Conservation (phyloP, 306 rosid genomes). For the Quercus alba region DNA sequence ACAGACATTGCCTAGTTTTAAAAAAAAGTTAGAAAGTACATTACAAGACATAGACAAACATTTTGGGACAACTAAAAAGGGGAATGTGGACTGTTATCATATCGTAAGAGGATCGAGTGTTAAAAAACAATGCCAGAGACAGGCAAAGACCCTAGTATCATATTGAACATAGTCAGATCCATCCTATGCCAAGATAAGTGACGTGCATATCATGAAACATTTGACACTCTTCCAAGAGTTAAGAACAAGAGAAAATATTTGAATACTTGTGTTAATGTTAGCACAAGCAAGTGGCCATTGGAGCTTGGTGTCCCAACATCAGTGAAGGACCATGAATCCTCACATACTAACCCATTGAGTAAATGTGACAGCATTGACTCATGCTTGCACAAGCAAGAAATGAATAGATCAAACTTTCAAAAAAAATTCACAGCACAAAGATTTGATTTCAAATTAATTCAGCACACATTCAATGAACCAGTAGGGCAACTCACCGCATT, state of each 20-base stretch:
- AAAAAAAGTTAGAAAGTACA: neutral
- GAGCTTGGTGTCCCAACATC: too few relatives aligned
- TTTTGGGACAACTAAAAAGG: neutral
- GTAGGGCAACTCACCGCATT: conserved; percentile 58
- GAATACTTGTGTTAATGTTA: too few relatives aligned
- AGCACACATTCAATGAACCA: conserved; percentile 5
- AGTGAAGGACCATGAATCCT: too few relatives aligned
- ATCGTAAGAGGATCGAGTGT: neutral
- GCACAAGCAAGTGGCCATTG: too few relatives aligned
- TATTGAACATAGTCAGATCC: too few relatives aligned
- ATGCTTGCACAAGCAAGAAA: neutral
- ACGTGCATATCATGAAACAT: too few relatives aligned
- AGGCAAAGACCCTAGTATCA: neutral
- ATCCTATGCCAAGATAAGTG: too few relatives aligned
- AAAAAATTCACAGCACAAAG: neutral
- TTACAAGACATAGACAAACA: neutral
- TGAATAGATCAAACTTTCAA: neutral
- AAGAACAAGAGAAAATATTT: too few relatives aligned
- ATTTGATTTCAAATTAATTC: neutral
- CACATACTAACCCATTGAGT: too few relatives aligned
- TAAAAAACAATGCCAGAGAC: neutral
- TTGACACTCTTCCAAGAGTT: too few relatives aligned
- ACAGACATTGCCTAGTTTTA: neutral
- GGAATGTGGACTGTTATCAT: neutral
- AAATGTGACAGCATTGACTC: too few relatives aligned